These are phyloP conservation scores for Hygrophoropsis aurantiaca DNA, from an alignment of 768 basidiomycete species.

Conservation along the genomic window DNA sequence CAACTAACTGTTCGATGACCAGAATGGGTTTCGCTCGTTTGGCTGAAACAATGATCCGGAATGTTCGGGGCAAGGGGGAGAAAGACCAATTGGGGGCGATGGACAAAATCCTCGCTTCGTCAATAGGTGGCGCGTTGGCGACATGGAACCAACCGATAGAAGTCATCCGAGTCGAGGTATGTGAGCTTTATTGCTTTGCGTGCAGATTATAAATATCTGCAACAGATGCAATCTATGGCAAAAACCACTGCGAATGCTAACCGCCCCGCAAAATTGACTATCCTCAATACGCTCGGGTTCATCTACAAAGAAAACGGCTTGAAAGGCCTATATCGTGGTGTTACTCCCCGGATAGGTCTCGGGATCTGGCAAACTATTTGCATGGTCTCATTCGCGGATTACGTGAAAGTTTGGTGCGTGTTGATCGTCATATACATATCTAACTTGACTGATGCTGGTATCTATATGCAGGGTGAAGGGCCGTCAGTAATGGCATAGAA, in stretches of 20 bases:
- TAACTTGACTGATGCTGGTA: constrained; percentile 10
- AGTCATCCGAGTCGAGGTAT: constrained; percentile 92
- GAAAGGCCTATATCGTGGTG: constrained; percentile 95
- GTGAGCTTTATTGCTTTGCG: constrained; percentile 7
- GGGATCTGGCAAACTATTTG: constrained; percentile 98
- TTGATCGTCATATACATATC: constrained; percentile 14
- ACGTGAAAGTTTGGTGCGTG: constrained; percentile 86
- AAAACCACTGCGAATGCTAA: constrained; percentile 70
- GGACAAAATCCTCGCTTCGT: constrained; percentile 88
- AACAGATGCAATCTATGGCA: constrained; percentile 98
- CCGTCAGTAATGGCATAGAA: constrained; percentile 17
- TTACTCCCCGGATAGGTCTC: constrained; percentile 93
- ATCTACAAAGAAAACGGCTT: constrained; percentile 97
- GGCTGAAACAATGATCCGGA: constrained; percentile 79
- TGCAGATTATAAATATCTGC: constrained; percentile 6
- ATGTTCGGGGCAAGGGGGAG: constrained; percentile 75
- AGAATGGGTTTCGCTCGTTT: constrained; percentile 97
- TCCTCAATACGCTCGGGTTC: constrained; percentile 87
- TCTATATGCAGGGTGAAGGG: constrained; percentile 50
- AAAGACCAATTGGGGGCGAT: constrained; percentile 67
- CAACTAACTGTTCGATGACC: constrained; percentile 8
- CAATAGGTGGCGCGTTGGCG: constrained; percentile 90
- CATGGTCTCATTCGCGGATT: constrained; percentile 98
- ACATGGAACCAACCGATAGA: constrained; percentile 99
- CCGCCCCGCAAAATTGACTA: constrained; percentile 89